Conservation (phyloP, 2,329 filamentous ascomycete species). For the Aspergillus bombycis region DNA sequence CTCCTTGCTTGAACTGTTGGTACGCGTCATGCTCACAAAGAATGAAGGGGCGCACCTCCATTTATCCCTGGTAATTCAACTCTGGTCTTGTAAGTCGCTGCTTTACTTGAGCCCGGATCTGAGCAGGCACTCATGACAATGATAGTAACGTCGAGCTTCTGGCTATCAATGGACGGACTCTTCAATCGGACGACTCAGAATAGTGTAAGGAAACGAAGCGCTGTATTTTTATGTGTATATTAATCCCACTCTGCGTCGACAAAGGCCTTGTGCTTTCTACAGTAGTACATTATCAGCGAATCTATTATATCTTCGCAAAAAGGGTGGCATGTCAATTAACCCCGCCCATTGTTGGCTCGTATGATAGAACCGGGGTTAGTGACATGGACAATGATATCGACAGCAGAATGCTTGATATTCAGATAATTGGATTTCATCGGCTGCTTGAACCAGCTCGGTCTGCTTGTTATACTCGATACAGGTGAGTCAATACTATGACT, state of each 20-base stretch:
- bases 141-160: slow-evolving; percentile 13
- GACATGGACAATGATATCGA: no score
- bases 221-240: neutral
- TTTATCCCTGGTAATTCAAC: slow-evolving; percentile 24
- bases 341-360: neutral
- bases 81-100: slow-evolving; percentile 22
- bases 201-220: neutral
- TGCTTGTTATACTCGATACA: no score
- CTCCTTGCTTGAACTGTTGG: neutral
- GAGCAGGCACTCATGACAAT: neutral
- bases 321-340: neutral
- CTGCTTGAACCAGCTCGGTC: no score
- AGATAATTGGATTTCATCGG: no score
- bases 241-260: neutral
- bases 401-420: no score
- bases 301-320: neutral
- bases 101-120: neutral
- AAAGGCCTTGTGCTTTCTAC: neutral
- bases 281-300: neutral
- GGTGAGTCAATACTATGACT: no score
- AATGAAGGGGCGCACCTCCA: slow-evolving; percentile 18
- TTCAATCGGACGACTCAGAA: slow-evolving; percentile 12
- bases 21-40: neutral
- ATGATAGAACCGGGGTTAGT: no score
- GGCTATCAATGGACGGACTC: slow-evolving; percentile 12